Evolutionary conservation across 208 protist genomes (phyloP), one percentile per base, ranked within the genome.

Genomic region (Leptomonas pyrrhocoris): DNA sequence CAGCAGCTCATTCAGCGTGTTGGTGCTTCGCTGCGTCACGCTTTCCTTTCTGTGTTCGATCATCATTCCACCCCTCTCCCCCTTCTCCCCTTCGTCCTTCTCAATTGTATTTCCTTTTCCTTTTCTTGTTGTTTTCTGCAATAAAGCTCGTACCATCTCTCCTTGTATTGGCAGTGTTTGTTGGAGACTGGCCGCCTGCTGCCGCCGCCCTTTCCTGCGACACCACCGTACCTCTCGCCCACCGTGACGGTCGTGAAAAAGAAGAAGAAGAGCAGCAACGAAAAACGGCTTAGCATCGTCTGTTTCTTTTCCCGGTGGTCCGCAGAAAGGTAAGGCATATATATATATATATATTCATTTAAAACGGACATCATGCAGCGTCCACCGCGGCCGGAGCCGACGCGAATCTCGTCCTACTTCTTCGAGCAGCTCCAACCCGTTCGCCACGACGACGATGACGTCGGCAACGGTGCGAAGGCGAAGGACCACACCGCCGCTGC

Each of bases 361-460:
- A 59, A 23, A 8, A 28, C 27, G 16, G 18, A 28, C 25, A 40
- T 38, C 21, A 61, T 75, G 54, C 30, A 71, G 60, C 68, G 62
- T 27, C 50, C 60, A 21, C 58, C 63, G 23, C 63, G 69, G 11
- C 81, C 83, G 21, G 51, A 83, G 27, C 86, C 86, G 12, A 80
- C 70, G 59, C 56, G 54, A 25, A 62, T 83, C 25, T 80, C 71
- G 38, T n/a, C 67, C 0, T 92, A 85, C 60, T 92, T 92, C 46
- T 92, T 92, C 67, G 66, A 83, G 58, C 86, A 92, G 27, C 68
- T 92, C 19, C 46, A 76, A 25, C 31, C 48, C 18, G 27, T 6
- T 31, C 38, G 11, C 16, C 18, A 15, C 9, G 5, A 55, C 25
- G 30, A 23, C 27, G 60, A 62, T 19, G 31, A 36, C 8, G 54